Base-by-base conservation (phyloP, 352 stramenopile species). In the Pythium monospermum region DNA sequence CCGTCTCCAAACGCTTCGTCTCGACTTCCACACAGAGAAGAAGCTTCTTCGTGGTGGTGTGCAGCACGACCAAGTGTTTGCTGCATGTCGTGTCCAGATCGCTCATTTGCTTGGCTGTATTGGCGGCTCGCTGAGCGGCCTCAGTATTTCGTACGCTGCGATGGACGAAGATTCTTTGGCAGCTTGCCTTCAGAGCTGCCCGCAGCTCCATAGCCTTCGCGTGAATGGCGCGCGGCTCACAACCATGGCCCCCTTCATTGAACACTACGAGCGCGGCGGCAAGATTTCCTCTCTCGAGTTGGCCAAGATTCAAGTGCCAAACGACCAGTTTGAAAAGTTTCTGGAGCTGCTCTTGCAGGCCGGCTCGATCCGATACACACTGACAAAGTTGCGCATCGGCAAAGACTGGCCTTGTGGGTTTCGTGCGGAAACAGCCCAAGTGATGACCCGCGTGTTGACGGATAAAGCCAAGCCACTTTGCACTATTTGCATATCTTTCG, bases 211-310 rank as follows among this genome's bases (percentile, higher is more conserved):
- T 18, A 50, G 28, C 26, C n/a, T 40, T n/a, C 45, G 45, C 4
- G 16, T 53, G 45, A 35, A 22, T 1, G 32, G 12, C 5, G 26
- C 43, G 33, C 15, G 21, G 23, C 30, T 53, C 19, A 15, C 41
- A 15, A 43, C 45, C 4, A 1, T 53, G 22, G 4, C 30, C 4
- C 35, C 43, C 33, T n/a, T 53, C 10, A 6, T n/a, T 13, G 21
- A 53, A 5, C 23, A 43, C 32, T 53, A 53, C 32, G 45, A 19
- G 5, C 41, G 30, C 3, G 45, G 45, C 7, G 8, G 16, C 1
- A 43, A 33, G 19, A 53, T 53, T 22, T 43, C 31, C 3, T 53
- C 45, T 2, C 31, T 53, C 3, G 32, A 53, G 2, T 22, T 53
- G 10, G 8, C 23, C 4, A 25, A 19, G 15, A 16, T 42, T 10